Conservation (phyloP, 805 yeast genomes). For the Candida dajiaensis region DNA sequence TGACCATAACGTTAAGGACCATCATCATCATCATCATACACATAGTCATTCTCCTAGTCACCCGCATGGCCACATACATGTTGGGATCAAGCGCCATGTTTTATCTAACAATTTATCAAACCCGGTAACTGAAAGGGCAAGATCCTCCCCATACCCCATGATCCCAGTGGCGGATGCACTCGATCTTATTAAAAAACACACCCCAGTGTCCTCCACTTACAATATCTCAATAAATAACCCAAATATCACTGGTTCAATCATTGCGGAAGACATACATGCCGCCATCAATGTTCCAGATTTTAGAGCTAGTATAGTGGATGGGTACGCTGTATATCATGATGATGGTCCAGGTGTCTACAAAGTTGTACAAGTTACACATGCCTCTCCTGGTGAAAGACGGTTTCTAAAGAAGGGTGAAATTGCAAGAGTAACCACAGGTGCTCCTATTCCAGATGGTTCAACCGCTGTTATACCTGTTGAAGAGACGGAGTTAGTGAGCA, state of each 20-base stretch:
- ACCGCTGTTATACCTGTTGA: slow-evolving; percentile 51
- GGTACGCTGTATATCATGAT: slow-evolving; percentile 41
- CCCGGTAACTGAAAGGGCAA: slow-evolving; percentile 36
- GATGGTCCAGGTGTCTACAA: slow-evolving; percentile 43
- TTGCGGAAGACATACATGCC: slow-evolving; percentile 38
- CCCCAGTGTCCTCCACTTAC: slow-evolving; percentile 26
- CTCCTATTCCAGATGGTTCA: slow-evolving; percentile 49
- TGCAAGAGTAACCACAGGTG: slow-evolving; percentile 49
- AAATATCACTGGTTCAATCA: slow-evolving; percentile 31
- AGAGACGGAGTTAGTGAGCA: slow-evolving; percentile 35
- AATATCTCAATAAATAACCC: slow-evolving; percentile 25
- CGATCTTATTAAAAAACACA: slow-evolving; percentile 25
- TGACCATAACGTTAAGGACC: no score
- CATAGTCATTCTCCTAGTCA: slow-evolving; percentile 1
- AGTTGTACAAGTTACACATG: slow-evolving; percentile 37
- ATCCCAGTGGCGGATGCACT: slow-evolving; percentile 37
- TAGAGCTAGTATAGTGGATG: slow-evolving; percentile 52
- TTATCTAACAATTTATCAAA: slow-evolving; percentile 29
- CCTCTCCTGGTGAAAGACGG: slow-evolving; percentile 25
- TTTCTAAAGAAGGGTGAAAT: slow-evolving; percentile 29
- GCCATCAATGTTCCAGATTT: slow-evolving; percentile 39
- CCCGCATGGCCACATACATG: slow-evolving; percentile 12
- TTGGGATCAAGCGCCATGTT: slow-evolving; percentile 32
- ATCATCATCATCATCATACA: slow-evolving; percentile 9
- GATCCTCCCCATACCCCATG: slow-evolving; percentile 46